Conservation (phyloP, 2,329 filamentous ascomycete genomes). For the Fusarium hainanense region DNA sequence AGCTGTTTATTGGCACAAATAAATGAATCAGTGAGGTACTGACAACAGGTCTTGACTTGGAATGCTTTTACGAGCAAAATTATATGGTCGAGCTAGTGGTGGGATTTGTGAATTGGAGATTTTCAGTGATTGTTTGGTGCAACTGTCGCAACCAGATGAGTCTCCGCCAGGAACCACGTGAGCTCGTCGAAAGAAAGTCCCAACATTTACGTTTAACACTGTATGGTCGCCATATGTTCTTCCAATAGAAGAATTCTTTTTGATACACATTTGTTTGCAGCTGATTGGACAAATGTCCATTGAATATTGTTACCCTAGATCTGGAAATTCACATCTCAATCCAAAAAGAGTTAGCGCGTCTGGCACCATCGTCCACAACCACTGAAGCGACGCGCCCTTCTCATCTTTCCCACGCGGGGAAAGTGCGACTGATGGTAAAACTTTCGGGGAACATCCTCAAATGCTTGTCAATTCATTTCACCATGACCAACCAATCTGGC, state of each 20-base stretch:
- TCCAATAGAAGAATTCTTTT: background rate
- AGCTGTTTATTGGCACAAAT: no score
- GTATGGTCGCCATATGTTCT: background rate
- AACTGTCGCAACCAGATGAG: no score
- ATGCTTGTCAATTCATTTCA: background rate
- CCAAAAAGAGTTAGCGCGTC: background rate
- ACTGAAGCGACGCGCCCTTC: background rate
- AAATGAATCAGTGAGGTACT: no score
- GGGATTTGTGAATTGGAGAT: no score
- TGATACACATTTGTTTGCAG: background rate
- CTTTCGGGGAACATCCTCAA: background rate
- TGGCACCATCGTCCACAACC: background rate
- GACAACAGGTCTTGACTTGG: no score
- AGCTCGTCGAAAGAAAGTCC: background rate
- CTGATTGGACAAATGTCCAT: background rate
- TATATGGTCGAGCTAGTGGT: no score
- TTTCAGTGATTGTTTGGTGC: no score
- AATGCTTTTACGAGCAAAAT: no score
- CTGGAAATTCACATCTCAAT: background rate
- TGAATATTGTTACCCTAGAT: background rate
- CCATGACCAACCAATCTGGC: background rate
- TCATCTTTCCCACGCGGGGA: background rate
- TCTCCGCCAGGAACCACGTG: no score
- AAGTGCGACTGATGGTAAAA: background rate
- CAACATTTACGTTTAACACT: no score